phyloP scores from a whole-genome alignment of 164 flowering plant genomes.

The Vitis rupestris region DNA sequence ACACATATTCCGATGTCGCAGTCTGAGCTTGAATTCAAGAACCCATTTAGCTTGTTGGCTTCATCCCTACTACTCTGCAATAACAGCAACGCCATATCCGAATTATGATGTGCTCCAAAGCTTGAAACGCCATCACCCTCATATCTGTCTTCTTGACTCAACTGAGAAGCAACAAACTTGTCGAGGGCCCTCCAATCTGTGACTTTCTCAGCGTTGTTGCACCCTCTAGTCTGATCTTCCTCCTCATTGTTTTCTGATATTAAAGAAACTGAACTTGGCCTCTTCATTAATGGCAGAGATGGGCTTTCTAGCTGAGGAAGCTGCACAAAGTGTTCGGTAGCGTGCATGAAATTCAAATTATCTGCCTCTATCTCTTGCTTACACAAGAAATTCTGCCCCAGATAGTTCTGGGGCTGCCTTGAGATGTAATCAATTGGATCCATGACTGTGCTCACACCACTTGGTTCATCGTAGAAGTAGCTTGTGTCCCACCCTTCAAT shows the following conservation, averaged over 20 bases:
- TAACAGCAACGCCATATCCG: constrained; percentile 50
- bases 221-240: constrained; percentile 15
- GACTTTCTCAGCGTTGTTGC: constrained; percentile 35
- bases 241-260: constrained; percentile 33
- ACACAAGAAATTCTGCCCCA: constrained; percentile 39
- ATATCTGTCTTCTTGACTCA: constrained; percentile 68
- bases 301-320: constrained; percentile 95
- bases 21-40: constrained; percentile 39
- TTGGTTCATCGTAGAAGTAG: constrained; percentile 65
- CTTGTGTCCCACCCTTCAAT: constrained; percentile 55
- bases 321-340: constrained; percentile 47
- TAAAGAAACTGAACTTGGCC: constrained; percentile 46
- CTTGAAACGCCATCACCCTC: constrained; percentile 29
- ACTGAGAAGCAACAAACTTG: constrained; percentile 90
- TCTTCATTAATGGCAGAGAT: constrained; percentile 56
- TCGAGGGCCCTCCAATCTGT: constrained; percentile 93
- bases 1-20: constrained; percentile 70
- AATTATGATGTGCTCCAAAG: constrained; percentile 26
- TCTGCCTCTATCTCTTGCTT: constrained; percentile 68
- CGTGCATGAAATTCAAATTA: constrained; percentile 30
- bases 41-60: constrained; percentile 21
- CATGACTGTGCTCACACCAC: constrained; percentile 42
- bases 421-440: constrained; percentile 52
- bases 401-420: constrained; percentile 32
- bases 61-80: constrained; percentile 35